phyloP scores from a whole-genome alignment of 2,329 filamentous ascomycete species.

The Mycosphaerelloides madeirae region DNA sequence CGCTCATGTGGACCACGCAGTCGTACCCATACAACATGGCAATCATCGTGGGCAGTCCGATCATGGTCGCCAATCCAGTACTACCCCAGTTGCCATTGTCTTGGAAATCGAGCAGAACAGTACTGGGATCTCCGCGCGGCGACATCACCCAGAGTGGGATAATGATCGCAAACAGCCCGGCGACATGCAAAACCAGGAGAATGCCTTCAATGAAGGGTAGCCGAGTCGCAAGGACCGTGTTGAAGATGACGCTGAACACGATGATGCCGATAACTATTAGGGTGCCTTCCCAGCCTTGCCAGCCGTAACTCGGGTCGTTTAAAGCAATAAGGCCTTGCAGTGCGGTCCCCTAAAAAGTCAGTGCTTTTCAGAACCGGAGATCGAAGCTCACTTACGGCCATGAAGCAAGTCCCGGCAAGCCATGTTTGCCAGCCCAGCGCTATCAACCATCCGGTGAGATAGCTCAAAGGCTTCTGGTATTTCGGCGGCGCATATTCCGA shows the following conservation, averaged over 20 bases:
- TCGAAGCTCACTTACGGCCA: too few relatives aligned
- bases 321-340: conserved; percentile 20
- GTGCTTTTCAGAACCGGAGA: too few relatives aligned
- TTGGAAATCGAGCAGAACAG: conserved; percentile 46
- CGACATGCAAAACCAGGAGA: conserved; percentile 48
- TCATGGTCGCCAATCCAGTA: conserved; percentile 36
- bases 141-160: conserved; percentile 44
- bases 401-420: too few relatives aligned
- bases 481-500: conserved; percentile 35
- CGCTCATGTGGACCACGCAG: conserved; percentile 25
- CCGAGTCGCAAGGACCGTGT: conserved; percentile 39
- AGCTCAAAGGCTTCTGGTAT: conserved; percentile 39
- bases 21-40: conserved; percentile 23
- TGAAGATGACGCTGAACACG: conserved; percentile 37
- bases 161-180: conserved; percentile 51
- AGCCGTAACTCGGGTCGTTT: conserved; percentile 7
- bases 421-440: conserved; percentile 7
- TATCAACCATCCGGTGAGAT: conserved; percentile 28
- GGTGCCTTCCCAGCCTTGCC: conserved; percentile 44
- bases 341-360: conserved; percentile 11
- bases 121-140: conserved; percentile 36
- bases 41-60: conserved; percentile 36
- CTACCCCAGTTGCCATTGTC: conserved; percentile 45
- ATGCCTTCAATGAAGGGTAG: conserved; percentile 47
- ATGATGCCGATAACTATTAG: conserved; percentile 45